Evolutionary conservation across 768 basidiomycete species (phyloP).

Genomic region (Macrolepiota dolichaula): DNA sequence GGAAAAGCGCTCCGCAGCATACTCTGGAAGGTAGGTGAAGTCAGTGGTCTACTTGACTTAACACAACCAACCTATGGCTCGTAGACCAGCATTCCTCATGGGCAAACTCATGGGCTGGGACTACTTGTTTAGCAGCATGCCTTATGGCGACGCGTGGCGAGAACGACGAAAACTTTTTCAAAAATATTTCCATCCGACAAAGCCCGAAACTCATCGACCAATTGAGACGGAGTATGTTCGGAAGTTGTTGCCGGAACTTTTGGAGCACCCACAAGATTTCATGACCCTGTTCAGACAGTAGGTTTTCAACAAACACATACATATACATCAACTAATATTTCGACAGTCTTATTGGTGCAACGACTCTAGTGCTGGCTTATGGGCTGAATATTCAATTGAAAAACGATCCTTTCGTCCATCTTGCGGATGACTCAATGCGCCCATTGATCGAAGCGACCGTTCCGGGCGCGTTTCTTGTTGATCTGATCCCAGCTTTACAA

Average conservation of each 20-base stretch:
- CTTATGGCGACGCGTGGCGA: slow-evolving; percentile 22
- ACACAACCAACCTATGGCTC: neutral
- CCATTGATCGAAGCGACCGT: slow-evolving; percentile 19
- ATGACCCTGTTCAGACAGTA: slow-evolving; percentile 19
- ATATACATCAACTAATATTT: neutral
- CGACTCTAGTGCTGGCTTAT: slow-evolving; percentile 28
- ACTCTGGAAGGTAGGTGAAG: slow-evolving; percentile 13
- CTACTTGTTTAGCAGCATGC: slow-evolving; percentile 15
- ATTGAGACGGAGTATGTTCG: slow-evolving; percentile 12
- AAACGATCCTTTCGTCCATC: slow-evolving; percentile 28
- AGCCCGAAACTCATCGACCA: slow-evolving; percentile 12
- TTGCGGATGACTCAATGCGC: slow-evolving; percentile 18
- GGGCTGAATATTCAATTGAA: slow-evolving; percentile 25
- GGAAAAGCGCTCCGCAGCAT: slow-evolving; percentile 12
- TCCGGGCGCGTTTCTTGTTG: slow-evolving; percentile 29
- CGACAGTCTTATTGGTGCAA: slow-evolving; percentile 22
- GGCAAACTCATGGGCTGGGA: slow-evolving; percentile 29
- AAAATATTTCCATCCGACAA: slow-evolving; percentile 17
- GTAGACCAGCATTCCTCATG: neutral
- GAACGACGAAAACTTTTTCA: slow-evolving; percentile 20
- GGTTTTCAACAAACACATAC: neutral
- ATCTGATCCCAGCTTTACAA: slow-evolving; percentile 28
- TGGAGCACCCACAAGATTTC: slow-evolving; percentile 10
- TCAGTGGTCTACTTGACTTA: neutral
- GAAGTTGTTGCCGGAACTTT: slow-evolving; percentile 1